Base-by-base conservation (phyloP, 2,329 filamentous ascomycete species). In the Penicillium crustosum region DNA sequence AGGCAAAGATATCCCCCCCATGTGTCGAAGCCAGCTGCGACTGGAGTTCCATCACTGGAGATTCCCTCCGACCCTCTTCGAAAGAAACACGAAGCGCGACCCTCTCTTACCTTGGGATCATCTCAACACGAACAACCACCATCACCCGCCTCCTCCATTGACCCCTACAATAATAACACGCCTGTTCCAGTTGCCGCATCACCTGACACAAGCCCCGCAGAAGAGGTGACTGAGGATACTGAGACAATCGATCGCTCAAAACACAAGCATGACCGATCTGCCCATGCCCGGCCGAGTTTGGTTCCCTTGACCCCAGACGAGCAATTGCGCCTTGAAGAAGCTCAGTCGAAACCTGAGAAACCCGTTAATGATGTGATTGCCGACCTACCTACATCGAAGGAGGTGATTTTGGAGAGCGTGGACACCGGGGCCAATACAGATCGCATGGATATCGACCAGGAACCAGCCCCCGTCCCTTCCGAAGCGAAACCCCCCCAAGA, bases 141-240 rank as follows among this genome's bases (percentile, higher is more conserved):
- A 36, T 79, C 77, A 10, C 83, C 84, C 25, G 83, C 79, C 9
- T 93, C 90, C 6, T 92, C 89, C 1, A 77, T 84, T 54, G 86
- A 81, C 33, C 83, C 87, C 2, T 87, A 88, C 66, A 92, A 89
- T 43, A 86, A 86, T 54, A 86, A 88, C 23, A 94, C 90, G 0
- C 89, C 90, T 2, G 83, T 82, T 36, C 81, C 87, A 39, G 83
- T 87, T 59, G 84, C 88, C 61, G 83, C 81, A 7, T 92, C 89
- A 1, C 85, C 89, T 1, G 87, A 89, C 64, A 92, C 89, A 2
- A 92, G 89, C 65, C 87, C 89, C 1, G 89, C 89, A 54, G 84
- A 88, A 54, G 88, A 91, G 52, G 61, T 61, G 27, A 59, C 58
- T 10, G 67, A 57, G 27, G 49, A 69, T 78, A 63, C 72, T 77